Conservation (phyloP, 345 rosid species). For the Abelmoschus esculentus region DNA sequence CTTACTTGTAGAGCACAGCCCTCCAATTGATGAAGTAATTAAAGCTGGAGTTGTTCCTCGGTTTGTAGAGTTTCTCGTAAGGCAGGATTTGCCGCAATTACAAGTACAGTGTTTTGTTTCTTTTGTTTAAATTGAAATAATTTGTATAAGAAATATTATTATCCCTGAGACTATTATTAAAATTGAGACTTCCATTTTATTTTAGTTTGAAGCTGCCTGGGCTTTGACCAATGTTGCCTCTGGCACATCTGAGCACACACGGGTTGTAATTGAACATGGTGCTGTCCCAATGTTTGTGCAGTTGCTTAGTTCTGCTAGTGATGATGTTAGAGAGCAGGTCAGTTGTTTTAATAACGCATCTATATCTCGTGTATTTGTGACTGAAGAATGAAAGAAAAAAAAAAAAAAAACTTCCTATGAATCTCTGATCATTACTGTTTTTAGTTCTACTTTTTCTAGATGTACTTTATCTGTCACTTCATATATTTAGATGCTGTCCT, state of each 20-base stretch:
- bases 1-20: conserved; percentile 55
- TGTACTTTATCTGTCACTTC: neutral
- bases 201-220: conserved; percentile 42
- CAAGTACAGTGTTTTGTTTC: conserved; percentile 37
- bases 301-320: neutral
- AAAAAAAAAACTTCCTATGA: neutral
- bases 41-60: conserved; percentile 70
- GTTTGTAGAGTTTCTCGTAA: conserved; percentile 72
- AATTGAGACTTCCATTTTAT: neutral
- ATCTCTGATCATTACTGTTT: neutral
- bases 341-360: neutral
- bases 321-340: neutral
- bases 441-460: neutral
- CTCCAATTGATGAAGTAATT: conserved; percentile 86
- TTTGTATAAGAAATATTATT: neutral
- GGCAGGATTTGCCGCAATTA: conserved; percentile 66
- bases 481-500: neutral
- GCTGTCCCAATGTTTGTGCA: neutral
- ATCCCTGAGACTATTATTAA: neutral
- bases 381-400: neutral
- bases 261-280: neutral
- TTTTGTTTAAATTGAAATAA: conserved; percentile 10
- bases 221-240: conserved; percentile 14
- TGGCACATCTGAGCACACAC: neutral
- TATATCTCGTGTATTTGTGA: neutral